phyloP scores from a whole-genome alignment of 352 stramenopile genomes.

The Phytopythium aichiense region DNA sequence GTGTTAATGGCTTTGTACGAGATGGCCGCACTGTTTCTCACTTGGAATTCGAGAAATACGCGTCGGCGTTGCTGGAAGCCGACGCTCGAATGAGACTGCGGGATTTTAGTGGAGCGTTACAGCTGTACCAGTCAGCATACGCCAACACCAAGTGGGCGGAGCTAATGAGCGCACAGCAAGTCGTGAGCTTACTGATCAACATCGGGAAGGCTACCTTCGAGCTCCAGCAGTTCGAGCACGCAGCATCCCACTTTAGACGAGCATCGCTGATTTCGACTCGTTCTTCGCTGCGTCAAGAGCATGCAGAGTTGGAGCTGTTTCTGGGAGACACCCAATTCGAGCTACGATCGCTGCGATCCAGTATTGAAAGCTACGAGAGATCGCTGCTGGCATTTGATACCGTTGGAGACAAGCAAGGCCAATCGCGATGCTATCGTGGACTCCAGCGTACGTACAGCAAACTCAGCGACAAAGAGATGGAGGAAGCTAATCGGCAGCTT shows the following conservation, averaged over 20 bases:
- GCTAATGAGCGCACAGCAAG: slow-evolving; percentile 25
- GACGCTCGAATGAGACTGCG: slow-evolving; percentile 54
- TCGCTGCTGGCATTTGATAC: slow-evolving; percentile 52
- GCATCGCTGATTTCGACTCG: slow-evolving; percentile 33
- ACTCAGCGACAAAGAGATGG: slow-evolving; percentile 53
- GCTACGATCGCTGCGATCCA: slow-evolving; percentile 35
- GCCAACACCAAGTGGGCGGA: slow-evolving; percentile 35
- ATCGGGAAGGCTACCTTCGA: slow-evolving; percentile 30
- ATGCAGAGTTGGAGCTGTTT: slow-evolving; percentile 29
- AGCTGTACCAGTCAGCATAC: slow-evolving; percentile 37
- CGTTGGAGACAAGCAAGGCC: slow-evolving; percentile 31
- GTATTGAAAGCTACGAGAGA: slow-evolving; percentile 53
- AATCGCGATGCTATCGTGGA: slow-evolving; percentile 54
- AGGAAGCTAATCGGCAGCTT: slow-evolving; percentile 30
- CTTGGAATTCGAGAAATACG: slow-evolving; percentile 33
- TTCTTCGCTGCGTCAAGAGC: slow-evolving; percentile 17
- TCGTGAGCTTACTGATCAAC: slow-evolving; percentile 29
- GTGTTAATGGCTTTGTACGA: slow-evolving; percentile 1
- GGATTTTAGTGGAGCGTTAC: slow-evolving; percentile 38
- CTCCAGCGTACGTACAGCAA: slow-evolving; percentile 42
- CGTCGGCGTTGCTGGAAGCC: slow-evolving; percentile 44
- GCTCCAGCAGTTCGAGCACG: slow-evolving; percentile 49
- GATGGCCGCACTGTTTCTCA: slow-evolving; percentile 4
- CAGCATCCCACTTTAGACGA: slow-evolving; percentile 41
- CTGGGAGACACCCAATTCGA: slow-evolving; percentile 36